Evolutionary conservation across 805 yeast species (phyloP), one percentile per base, ranked within the genome.

Genomic region (Saccharomyces paradoxus): DNA sequence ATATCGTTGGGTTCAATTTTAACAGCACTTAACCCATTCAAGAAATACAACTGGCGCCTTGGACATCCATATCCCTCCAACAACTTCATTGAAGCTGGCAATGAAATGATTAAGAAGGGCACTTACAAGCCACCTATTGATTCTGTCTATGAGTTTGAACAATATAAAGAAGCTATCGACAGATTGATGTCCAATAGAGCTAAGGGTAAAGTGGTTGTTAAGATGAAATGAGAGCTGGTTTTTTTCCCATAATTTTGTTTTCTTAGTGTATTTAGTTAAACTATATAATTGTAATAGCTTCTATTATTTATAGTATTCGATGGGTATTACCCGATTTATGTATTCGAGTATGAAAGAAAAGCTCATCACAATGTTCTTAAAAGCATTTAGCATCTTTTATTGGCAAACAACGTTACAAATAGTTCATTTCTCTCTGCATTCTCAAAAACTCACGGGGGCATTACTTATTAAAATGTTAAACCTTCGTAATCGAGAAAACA

Each of bases 181-280:
- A 72, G 71, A 57, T 64, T 85, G 29, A 66, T 65, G 7, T 66
- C 74, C 31, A 77, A 80, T 54, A 71, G 66, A 50, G 82, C 84
- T 0, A 74, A 74, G 51, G 96, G 95, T 41, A 87, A 87, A 67
- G 74, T 86, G 30, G 77, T 87, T 10, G 41, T 72, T 21, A 56
- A 53, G 51, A 44, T 65, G 9, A 46, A 60, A 51, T 53, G 48
- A 52, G 13, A 8, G 12, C 3, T n/a, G 13, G 12, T 6, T 4
- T 37, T 7, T 17, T 17, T 8, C 22, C 3, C 12, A 17, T 17
- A 37, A n/a, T 0, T 17, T 37, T 37, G 17, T 37, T 17, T 37
- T 37, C 9, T 37, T 21, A 37, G 44, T 5, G 9, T 37, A 37
- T 17, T 17, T 37, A 37, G 12, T 17, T 37, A 37, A 4, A 37